Base-by-base conservation (phyloP, 768 basidiomycete genomes). In the Pleurotus tuoliensis region DNA sequence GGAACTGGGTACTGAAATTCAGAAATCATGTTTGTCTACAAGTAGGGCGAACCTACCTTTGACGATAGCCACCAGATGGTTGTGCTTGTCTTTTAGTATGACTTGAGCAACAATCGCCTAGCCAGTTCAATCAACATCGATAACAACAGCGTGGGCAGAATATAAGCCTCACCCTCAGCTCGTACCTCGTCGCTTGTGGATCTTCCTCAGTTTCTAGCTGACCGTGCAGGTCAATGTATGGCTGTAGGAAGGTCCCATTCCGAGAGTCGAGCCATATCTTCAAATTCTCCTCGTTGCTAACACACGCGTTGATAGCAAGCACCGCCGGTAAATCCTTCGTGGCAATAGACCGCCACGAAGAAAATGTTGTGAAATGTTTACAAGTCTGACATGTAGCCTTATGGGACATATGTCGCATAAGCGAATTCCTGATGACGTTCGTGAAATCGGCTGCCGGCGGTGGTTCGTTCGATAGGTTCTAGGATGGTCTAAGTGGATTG, bases 341-440 rank as follows among this genome's bases (percentile, higher is more conserved):
- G 15, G 84, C 71, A 37, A 88, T 83, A 1, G 83, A 85, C 11
- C 90, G 84, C 40, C 79, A 78, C 34, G 85, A 86, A 39, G 84
- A 80, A 59, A 96, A 89, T 12, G 77, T 86, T 2, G 88, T 71
- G 63, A 89, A 85, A 38, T 86, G 83, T 67, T 87, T 89, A 76
- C 96, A 98, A 2, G 76, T 79, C 59, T 84, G 83, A 68, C 97
- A 99, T 6, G 84, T 88, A 5, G 92, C 88, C 70, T 92, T 95
- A 66, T 95, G 91, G 16, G 84, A 80, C 60, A 87, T 87, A 57
- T 92, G 87, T 22, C 93, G 89, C 39, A 88, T 75, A 12, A 98
- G 68, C 1, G 97, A 94, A 37, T 80, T 75, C 4, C 82, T 81
- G 2, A 99, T 72, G 58, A 97, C 78, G 4, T 81, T 79, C 2